Conservation (phyloP, 2,329 filamentous ascomycete species). For the Xylariaceae sp. region DNA sequence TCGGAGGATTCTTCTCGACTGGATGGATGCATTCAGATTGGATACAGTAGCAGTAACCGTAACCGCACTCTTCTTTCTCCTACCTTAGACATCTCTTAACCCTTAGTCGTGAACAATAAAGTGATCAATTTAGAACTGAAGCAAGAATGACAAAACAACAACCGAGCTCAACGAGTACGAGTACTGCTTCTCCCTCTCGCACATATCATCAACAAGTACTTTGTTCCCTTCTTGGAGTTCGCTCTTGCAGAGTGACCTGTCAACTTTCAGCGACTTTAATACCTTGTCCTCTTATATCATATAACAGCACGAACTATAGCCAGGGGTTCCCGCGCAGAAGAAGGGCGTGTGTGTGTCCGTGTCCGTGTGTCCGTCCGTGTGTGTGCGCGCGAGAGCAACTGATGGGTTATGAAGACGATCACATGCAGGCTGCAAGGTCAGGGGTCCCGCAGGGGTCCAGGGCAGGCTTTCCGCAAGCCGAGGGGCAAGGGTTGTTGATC, state of each 20-base stretch:
- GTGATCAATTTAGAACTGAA: too few relatives aligned
- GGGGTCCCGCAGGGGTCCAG: constrained; percentile 6
- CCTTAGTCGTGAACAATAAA: not conserved
- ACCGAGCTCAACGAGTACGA: too few relatives aligned
- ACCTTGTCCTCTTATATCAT: not conserved
- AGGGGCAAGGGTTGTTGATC: constrained; percentile 1
- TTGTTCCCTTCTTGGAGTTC: not conserved
- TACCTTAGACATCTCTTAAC: too few relatives aligned
- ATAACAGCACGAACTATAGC: not conserved
- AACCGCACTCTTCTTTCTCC: too few relatives aligned
- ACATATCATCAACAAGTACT: not conserved
- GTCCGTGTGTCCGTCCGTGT: not conserved
- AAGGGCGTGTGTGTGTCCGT: too few relatives aligned
- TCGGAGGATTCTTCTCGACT: constrained; percentile 18
- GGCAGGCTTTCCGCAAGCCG: constrained; percentile 20
- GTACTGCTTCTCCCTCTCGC: too few relatives aligned
- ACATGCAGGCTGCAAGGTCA: constrained; percentile 7
- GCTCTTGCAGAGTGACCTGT: not conserved
- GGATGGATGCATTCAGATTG: not conserved
- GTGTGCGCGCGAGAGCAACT: not conserved
- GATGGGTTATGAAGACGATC: constrained; percentile 13
- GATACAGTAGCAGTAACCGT: not conserved
- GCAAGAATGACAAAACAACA: too few relatives aligned
- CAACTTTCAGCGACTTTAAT: not conserved
- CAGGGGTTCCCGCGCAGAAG: too few relatives aligned